These are phyloP conservation scores for Zymoseptoria passerinii DNA, from an alignment of 2,329 filamentous ascomycete species.

Conservation along the genomic window DNA sequence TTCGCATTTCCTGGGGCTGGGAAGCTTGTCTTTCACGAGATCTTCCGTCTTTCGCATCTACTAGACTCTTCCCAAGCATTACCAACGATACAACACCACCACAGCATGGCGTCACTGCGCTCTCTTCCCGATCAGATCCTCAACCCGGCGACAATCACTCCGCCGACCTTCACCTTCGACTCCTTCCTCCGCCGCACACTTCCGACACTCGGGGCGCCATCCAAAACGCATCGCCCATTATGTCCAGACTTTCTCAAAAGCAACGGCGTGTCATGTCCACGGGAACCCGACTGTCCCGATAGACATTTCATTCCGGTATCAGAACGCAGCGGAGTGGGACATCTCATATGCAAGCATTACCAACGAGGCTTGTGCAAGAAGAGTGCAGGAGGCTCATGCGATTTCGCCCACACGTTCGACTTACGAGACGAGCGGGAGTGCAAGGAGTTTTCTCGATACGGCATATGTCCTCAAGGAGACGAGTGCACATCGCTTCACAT, in stretches of 20 bases:
- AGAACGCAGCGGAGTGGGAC: slow-evolving; percentile 26
- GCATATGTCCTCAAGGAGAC: slow-evolving; percentile 92
- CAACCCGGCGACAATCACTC: slow-evolving; percentile 23
- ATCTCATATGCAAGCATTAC: slow-evolving; percentile 96
- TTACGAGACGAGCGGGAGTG: slow-evolving; percentile 97
- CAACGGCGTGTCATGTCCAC: slow-evolving; percentile 68
- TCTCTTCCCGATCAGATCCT: slow-evolving; percentile 24
- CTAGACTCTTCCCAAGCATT: not conserved
- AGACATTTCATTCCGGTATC: slow-evolving; percentile 57
- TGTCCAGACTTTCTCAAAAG: slow-evolving; percentile 82
- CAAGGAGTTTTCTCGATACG: slow-evolving; percentile 88
- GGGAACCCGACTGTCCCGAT: slow-evolving; percentile 76
- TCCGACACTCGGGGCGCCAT: slow-evolving; percentile 27
- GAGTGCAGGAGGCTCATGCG: slow-evolving; percentile 68
- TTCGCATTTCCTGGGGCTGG: not conserved
- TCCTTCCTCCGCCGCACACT: slow-evolving; percentile 25
- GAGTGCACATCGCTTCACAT: slow-evolving; percentile 56
- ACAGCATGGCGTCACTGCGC: slow-evolving; percentile 19
- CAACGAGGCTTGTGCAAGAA: slow-evolving; percentile 96
- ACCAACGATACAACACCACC: slow-evolving; percentile 6
- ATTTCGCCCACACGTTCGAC: slow-evolving; percentile 98
- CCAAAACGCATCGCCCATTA: slow-evolving; percentile 46
- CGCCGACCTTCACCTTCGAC: slow-evolving; percentile 28
- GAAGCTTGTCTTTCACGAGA: not conserved
- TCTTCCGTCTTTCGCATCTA: not conserved